These are phyloP conservation scores for Verticillium klebahnii DNA, from an alignment of 2,329 filamentous ascomycete genomes.

Conservation along the genomic window DNA sequence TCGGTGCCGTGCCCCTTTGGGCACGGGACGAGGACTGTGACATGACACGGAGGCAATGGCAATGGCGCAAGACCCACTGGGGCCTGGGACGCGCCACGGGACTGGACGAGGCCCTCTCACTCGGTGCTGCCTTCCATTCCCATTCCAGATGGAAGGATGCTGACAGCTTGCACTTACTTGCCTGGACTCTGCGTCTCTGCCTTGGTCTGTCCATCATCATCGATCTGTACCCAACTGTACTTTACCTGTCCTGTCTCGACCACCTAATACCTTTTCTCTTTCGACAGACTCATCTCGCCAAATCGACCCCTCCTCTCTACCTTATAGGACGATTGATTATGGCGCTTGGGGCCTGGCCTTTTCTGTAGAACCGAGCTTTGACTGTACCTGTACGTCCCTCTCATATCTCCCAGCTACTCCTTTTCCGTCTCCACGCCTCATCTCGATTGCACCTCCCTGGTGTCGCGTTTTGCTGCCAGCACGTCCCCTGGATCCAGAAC, in stretches of 20 bases:
- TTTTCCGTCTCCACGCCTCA: neutral
- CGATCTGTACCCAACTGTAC: neutral
- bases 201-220: neutral
- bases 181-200: neutral
- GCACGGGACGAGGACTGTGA: slow-evolving; percentile 11
- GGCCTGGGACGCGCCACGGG: neutral
- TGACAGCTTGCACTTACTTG: neutral
- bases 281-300: neutral
- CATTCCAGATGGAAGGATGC: neutral
- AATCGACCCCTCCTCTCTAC: neutral
- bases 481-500: neutral
- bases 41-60: neutral
- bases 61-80: neutral
- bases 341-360: slow-evolving; percentile 1
- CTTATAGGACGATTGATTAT: neutral
- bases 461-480: slow-evolving; percentile 7
- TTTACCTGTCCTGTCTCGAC: neutral
- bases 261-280: neutral
- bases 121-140: neutral
- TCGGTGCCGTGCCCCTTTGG: slow-evolving; percentile 10
- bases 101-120: neutral
- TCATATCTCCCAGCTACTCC: neutral
- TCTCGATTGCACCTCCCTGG: neutral
- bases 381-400: slow-evolving; percentile 11
- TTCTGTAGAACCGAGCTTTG: slow-evolving; percentile 2